phyloP scores from a whole-genome alignment of 495 filamentous ascomycete species.

The Coniosporium apollinis region DNA sequence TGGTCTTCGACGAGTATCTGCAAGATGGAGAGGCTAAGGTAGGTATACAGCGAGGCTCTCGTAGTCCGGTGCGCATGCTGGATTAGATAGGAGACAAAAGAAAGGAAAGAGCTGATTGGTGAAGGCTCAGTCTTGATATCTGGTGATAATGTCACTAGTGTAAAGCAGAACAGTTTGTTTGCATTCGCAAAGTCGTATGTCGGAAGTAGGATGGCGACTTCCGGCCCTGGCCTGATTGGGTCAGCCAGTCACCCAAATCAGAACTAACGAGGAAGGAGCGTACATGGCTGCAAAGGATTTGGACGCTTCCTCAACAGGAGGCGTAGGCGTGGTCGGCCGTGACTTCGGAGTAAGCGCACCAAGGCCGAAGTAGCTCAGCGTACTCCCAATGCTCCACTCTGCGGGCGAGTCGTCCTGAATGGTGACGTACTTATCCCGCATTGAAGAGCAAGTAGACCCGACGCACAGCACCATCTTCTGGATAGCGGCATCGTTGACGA shows the following conservation, averaged over 20 bases:
- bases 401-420: slow-evolving; percentile 85
- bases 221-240: slow-evolving; percentile 48
- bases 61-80: slow-evolving; percentile 80
- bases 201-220: slow-evolving; percentile 63
- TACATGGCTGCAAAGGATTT: slow-evolving; percentile 55
- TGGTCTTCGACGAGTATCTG: slow-evolving; percentile 82
- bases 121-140: slow-evolving; percentile 51
- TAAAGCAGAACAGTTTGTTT: slow-evolving; percentile 90
- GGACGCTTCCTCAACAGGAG: slow-evolving; percentile 56
- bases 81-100: slow-evolving; percentile 77
- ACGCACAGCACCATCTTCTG: slow-evolving; percentile 63
- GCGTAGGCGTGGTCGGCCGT: slow-evolving; percentile 36
- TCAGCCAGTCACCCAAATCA: neutral
- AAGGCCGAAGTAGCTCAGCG: slow-evolving; percentile 72
- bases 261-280: slow-evolving; percentile 12
- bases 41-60: slow-evolving; percentile 61
- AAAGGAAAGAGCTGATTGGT: slow-evolving; percentile 70
- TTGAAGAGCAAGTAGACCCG: slow-evolving; percentile 44
- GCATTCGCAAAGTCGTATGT: slow-evolving; percentile 88
- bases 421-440: slow-evolving; percentile 65
- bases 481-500: slow-evolving; percentile 83
- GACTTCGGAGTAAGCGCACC: slow-evolving; percentile 50
- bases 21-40: slow-evolving; percentile 65
- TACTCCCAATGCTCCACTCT: slow-evolving; percentile 68
- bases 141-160: slow-evolving; percentile 45